These are phyloP conservation scores for Morella rubra DNA, from an alignment of 306 rosid genomes.

Conservation along the genomic window DNA sequence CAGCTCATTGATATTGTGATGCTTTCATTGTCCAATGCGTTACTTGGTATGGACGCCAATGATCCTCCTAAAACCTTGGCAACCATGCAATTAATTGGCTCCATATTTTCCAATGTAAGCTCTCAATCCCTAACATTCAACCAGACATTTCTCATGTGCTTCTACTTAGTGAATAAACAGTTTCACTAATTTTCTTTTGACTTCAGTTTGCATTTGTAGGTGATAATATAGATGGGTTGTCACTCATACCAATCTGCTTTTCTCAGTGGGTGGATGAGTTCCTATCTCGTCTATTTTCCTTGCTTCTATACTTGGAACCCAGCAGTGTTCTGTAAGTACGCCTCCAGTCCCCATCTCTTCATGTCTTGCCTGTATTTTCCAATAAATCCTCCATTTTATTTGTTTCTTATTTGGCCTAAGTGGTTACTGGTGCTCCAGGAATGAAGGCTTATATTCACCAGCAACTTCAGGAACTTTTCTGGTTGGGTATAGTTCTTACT, in stretches of 20 bases:
- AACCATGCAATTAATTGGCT: conserved; percentile 93
- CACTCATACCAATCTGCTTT: conserved; percentile 70
- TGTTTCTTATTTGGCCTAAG: conserved; percentile 30
- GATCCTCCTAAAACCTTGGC: conserved; percentile 99
- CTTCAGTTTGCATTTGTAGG: conserved; percentile 83
- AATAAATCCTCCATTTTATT: conserved; percentile 13
- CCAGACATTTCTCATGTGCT: conserved; percentile 19
- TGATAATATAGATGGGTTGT: conserved; percentile 67
- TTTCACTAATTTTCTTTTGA: conserved; percentile 31
- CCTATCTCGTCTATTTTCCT: conserved; percentile 90
- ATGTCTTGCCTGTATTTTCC: conserved; percentile 7
- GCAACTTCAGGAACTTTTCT: conserved; percentile 93
- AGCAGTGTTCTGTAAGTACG: conserved; percentile 85
- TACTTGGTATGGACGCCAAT: conserved; percentile 99
- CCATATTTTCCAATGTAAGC: conserved; percentile 93
- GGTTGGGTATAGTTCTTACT: conserved; percentile 88
- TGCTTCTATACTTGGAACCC: conserved; percentile 91
- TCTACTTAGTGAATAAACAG: conserved; percentile 8
- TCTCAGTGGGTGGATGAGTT: conserved; percentile 99
- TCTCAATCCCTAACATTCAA: conserved; percentile 14
- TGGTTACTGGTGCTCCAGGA: conserved; percentile 60
- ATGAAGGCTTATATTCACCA: conserved; percentile 86
- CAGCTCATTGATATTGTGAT: conserved; percentile 70
- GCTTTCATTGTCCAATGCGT: conserved; percentile 90
- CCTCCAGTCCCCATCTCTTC: conserved; percentile 12